These are phyloP conservation scores for Oldenlandia corymbosa DNA, from an alignment of 257 asterid genomes.

Conservation along the genomic window DNA sequence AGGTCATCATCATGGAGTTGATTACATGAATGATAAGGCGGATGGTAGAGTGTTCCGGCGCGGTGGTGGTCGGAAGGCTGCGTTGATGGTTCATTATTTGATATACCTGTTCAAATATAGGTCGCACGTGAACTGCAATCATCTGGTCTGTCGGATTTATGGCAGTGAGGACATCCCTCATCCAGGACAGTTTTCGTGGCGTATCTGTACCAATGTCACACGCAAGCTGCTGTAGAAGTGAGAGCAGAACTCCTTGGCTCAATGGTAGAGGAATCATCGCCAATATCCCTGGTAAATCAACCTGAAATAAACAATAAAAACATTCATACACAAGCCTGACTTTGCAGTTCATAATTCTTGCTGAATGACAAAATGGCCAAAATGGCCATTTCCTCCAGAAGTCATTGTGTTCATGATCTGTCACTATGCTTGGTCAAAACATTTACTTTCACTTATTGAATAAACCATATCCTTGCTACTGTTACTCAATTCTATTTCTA, in stretches of 20 bases:
- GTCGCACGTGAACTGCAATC: slow-evolving; percentile 74
- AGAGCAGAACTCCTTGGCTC: slow-evolving; percentile 95
- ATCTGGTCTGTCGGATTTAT: slow-evolving; percentile 70
- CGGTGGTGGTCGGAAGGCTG: slow-evolving; percentile 42
- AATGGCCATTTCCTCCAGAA: too few species aligned
- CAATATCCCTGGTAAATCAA: slow-evolving; percentile 63
- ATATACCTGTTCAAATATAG: slow-evolving; percentile 94
- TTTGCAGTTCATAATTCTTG: too few species aligned
- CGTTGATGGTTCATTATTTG: slow-evolving; percentile 74
- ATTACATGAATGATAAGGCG: slow-evolving; percentile 82
- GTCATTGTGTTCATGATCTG: too few species aligned
- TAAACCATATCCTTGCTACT: too few species aligned
- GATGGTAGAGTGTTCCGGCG: slow-evolving; percentile 50
- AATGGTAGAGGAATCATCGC: slow-evolving; percentile 67
- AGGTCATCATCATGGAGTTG: slow-evolving; percentile 77
- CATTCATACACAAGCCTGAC: too few species aligned
- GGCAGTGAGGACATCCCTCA: slow-evolving; percentile 74
- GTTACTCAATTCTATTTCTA: too few species aligned
- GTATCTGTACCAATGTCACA: slow-evolving; percentile 73
- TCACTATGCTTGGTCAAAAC: too few species aligned
- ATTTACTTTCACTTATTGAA: too few species aligned
- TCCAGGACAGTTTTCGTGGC: slow-evolving; percentile 66
- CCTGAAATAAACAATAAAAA: slow-evolving; percentile 39
- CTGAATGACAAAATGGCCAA: too few species aligned
- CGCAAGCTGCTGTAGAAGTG: slow-evolving; percentile 83